Evolutionary conservation across 352 stramenopile genomes (phyloP).

Genomic region (Globisporangium radiosum): DNA sequence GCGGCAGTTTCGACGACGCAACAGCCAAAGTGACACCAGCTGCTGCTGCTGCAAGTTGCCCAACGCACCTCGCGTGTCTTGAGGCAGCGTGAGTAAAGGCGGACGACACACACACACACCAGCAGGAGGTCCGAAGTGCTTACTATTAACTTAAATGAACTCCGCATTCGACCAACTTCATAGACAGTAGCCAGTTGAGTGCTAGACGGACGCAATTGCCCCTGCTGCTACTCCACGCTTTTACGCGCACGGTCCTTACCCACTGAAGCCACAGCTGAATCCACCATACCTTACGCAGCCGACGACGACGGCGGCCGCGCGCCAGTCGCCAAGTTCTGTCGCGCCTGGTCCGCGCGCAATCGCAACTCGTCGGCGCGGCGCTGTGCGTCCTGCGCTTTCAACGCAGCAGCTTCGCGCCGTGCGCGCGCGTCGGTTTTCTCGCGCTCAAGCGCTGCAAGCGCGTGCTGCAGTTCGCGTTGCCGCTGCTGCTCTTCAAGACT

Average conservation of each 20-base stretch:
- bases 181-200: no score
- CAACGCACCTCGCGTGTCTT: conserved; percentile 35
- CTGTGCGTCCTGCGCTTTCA: conserved; percentile 45
- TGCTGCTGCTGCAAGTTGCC: conserved; percentile 2
- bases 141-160: no score
- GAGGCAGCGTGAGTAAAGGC: conserved; percentile 20
- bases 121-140: no score
- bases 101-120: no score
- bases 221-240: no score
- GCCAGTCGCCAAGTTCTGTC: conserved; percentile 15
- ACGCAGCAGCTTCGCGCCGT: conserved; percentile 36
- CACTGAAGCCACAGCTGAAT: neutral
- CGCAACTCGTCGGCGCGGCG: conserved; percentile 52
- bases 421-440: conserved; percentile 36
- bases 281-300: neutral
- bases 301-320: neutral
- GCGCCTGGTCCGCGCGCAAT: conserved; percentile 42
- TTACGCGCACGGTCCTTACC: no score
- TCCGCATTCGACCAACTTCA: no score
- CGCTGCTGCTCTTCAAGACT: conserved; percentile 52
- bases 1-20: conserved; percentile 36
- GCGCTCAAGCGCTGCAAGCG: conserved; percentile 42
- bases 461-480: conserved; percentile 27
- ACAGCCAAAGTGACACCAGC: conserved; percentile 15
- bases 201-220: no score